A percentile compares a stretch with the other conserved stretches of the same genome.
These are phyloP conservation scores for Arabis alpina DNA, from an alignment of 345 rosid genomes.

Conservation along the genomic window DNA sequence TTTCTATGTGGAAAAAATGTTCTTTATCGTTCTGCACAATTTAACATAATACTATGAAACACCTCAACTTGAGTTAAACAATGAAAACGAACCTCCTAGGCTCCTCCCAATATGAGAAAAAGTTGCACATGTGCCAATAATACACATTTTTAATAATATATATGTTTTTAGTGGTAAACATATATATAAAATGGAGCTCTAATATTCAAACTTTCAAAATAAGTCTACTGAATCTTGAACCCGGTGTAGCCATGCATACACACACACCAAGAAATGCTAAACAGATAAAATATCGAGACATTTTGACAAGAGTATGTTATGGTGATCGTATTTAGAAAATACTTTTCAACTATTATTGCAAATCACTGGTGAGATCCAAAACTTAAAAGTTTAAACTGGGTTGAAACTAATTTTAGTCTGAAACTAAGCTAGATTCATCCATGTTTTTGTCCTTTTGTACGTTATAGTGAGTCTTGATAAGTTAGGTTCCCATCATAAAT, in stretches of 20 bases:
- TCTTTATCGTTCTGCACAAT: neutral
- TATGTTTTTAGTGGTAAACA: too few relatives aligned
- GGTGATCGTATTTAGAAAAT: too few relatives aligned
- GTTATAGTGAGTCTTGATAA: neutral
- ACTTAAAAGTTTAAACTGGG: too few relatives aligned
- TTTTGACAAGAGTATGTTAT: neutral
- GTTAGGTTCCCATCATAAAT: constrained; percentile 1
- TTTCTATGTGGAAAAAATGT: constrained; percentile 8
- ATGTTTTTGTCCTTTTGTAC: neutral
- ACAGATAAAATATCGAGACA: neutral
- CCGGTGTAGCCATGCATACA: neutral
- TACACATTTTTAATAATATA: too few relatives aligned
- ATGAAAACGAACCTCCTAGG: constrained; percentile 4
- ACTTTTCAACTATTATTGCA: too few relatives aligned
- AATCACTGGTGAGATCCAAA: too few relatives aligned
- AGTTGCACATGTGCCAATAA: neutral
- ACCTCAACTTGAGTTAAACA: neutral
- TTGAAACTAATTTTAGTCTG: neutral
- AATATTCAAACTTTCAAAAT: constrained; percentile 10
- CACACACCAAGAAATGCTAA: constrained; percentile 5
- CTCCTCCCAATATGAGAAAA: neutral
- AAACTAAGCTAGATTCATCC: constrained; percentile 1
- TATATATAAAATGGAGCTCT: neutral
- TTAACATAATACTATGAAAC: neutral
- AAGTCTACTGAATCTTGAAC: constrained; percentile 3